Base-by-base conservation (phyloP, 2,329 filamentous ascomycete genomes). In the Aureobasidium sp. region DNA sequence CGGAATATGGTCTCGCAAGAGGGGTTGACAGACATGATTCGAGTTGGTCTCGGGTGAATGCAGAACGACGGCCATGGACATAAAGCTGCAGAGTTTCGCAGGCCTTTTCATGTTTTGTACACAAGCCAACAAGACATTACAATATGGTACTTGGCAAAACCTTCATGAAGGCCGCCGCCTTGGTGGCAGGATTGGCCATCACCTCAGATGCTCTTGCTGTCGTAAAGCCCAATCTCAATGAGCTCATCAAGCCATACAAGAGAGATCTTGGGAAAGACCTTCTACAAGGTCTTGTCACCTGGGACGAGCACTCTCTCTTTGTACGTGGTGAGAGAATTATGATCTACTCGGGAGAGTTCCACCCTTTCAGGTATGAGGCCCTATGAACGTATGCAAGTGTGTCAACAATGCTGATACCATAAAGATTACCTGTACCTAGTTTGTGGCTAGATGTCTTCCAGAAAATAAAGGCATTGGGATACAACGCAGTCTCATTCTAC, bases 401-500 rank as follows among this genome's bases (percentile, higher is more conserved):
- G 12, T 9, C 7, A 6, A 22, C 15, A n/a, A 12, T 31, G 19
- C 58, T 42, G 24, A 50, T 12, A 31, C 24, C n/a, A 7, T 8
- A 2, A 40, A 81, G 82, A 66, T 74, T 87, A 0, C 84, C 85
- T 1, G 84, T 87, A 1, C 79, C 83, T 2, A 76, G 78, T 52
- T 76, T 88, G 5, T 86, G 86, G 77, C 77, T 89, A 9, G 90
- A 93, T 66, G 70, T 93, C 1, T 87, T 95, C 67, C 86, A 94
- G 68, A 95, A 95, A 74, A 84, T 93, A 72, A 91, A 88, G 72
- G 86, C 89, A 0, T 75, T 91, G 1, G 90, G 90, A 0, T 92
- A 91, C 75, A 93, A 89, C 67, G 82, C 84, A 48, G 87, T 92
- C 1, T 91, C 88, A 0, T 91, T 92, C 72, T 93, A 93, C 68